phyloP scores from a whole-genome alignment of 2,329 filamentous ascomycete species.

The Botrytis paeoniae region DNA sequence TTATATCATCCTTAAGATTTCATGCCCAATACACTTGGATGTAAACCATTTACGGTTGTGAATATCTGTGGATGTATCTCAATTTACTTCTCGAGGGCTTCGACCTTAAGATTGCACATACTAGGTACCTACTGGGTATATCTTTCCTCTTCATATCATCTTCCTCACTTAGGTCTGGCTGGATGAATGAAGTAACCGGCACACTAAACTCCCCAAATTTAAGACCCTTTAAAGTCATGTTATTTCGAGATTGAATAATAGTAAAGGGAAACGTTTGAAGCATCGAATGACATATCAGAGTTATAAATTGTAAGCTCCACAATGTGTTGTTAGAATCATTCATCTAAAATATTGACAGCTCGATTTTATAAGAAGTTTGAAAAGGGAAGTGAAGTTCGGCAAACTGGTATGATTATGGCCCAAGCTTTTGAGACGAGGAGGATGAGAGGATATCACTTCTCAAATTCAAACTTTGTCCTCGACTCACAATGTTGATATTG shows the following conservation, averaged over 20 bases:
- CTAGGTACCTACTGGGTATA: no score
- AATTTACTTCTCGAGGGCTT: background rate
- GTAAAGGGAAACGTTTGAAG: background rate
- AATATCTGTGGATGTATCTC: background rate
- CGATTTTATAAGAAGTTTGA: background rate
- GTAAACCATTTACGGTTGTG: background rate
- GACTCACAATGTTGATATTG: background rate
- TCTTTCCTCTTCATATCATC: background rate
- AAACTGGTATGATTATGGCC: background rate
- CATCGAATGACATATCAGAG: accelerated
- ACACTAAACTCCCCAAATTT: background rate
- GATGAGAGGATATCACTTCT: background rate
- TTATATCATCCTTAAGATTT: background rate
- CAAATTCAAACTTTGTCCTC: background rate
- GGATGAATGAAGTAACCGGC: background rate
- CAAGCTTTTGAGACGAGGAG: background rate
- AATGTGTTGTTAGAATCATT: accelerated
- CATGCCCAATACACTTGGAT: background rate
- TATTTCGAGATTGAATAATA: background rate
- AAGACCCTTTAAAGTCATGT: background rate
- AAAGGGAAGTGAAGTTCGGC: background rate
- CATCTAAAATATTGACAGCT: background rate
- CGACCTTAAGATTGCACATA: background rate
- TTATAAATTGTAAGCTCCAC: background rate
- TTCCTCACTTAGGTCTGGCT: background rate